A percentile compares a stretch with the other conserved stretches of the same genome.
Conservation (phyloP, 129 eudicot species). For the Escallonia rubra region DNA sequence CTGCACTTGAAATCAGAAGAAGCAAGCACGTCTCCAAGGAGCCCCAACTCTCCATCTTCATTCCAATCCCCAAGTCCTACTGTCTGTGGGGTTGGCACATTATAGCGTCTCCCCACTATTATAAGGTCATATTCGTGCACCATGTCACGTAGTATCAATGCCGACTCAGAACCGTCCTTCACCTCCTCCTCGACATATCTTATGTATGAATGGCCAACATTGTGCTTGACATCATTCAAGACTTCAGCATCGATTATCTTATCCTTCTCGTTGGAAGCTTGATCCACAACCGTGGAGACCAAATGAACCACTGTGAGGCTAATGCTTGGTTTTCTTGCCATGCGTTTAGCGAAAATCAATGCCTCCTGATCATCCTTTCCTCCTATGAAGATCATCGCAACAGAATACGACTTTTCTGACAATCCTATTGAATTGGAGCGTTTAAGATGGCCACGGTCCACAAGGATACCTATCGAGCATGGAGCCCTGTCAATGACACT, state of each 20-base stretch:
- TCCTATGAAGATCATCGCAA: conserved; percentile 29
- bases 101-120: conserved; percentile 22
- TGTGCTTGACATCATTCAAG: conserved; percentile 3
- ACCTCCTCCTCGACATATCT: conserved; percentile 12
- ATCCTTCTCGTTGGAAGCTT: background rate
- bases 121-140: conserved; percentile 15
- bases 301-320: conserved; percentile 10
- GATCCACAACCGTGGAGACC: background rate
- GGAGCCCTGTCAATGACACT: conserved; percentile 24
- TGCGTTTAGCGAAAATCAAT: conserved; percentile 16
- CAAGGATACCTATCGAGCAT: conserved; percentile 30
- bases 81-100: background rate
- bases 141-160: background rate
- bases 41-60: conserved; percentile 30
- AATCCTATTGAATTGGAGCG: background rate
- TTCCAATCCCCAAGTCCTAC: conserved; percentile 22
- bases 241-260: background rate
- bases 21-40: conserved; percentile 31
- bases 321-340: conserved; percentile 1
- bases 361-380: conserved; percentile 36
- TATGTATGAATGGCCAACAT: background rate
- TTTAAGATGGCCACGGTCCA: conserved; percentile 15
- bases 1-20: conserved; percentile 18
- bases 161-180: conserved; percentile 18
- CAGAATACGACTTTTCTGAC: background rate